Base-by-base conservation (phyloP, 331 rosid species). In the Telfairia occidentalis region DNA sequence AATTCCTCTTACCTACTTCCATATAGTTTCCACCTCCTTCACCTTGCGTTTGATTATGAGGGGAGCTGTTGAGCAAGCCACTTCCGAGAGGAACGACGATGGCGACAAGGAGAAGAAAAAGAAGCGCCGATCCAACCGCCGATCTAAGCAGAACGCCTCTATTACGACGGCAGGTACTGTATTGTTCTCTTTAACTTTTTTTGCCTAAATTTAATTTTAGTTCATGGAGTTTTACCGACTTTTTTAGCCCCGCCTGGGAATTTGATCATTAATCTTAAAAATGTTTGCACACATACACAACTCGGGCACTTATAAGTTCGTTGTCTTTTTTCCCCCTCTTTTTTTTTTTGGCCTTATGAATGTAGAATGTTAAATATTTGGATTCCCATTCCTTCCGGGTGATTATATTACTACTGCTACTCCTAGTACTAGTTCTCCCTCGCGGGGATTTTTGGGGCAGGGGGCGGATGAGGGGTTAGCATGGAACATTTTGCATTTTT, bases 91-190 rank as follows among this genome's bases (percentile, higher is more conserved):
- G 73, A 77, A 77, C 45, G 93, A 88, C 16, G 88, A 88, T 21
- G 90, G 77, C 24, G 98, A 89, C 19, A 91, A 94, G 85, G 97
- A 94, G 13, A 91, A 88, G 90, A 94, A 84, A 89, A 95, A 90
- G 90, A 89, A 78, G 48, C 96, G 92, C 26, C 88, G 92, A 79
- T 77, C 92, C 75, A 81, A 73, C 84, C 96, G 97, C 24, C 92
- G 96, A 77, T 71, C 86, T 48, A 90, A 83, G 64, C 96, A 88
- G 53, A 81, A 69, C 81, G 67, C 87, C 70, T 48, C 74, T 63
- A 12, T 48, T 63, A 4, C 82, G 0, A 24, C 79, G 0, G 72
- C 89, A n/a, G 96, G 99, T 95, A 59, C 45, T 26, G 99, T 95
- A 59, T 38, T 26, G 11, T 46, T 34, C 18, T 61, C 4, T 57